Evolutionary conservation across 2,329 filamentous ascomycete genomes (phyloP).

Genomic region (Phyllosticta paracitricarpa): DNA sequence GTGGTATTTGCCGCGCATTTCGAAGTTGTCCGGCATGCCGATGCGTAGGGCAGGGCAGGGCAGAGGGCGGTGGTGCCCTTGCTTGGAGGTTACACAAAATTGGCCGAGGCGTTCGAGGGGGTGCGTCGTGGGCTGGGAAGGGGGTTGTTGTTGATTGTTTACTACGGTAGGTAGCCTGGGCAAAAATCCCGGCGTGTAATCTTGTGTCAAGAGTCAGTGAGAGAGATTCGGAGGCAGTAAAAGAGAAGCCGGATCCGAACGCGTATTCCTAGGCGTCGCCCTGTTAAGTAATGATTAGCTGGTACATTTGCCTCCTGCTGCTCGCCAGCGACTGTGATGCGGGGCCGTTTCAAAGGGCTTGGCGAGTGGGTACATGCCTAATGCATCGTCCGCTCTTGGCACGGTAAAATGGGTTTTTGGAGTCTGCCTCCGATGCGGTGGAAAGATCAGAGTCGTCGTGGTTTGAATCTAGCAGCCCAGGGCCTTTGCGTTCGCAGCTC

Average conservation of each 20-base stretch:
- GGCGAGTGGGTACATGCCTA: not conserved
- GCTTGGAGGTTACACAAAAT: not conserved
- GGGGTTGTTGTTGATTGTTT: not conserved
- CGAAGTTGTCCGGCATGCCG: slow-evolving; percentile 15
- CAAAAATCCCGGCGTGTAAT: not conserved
- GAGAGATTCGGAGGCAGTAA: not conserved
- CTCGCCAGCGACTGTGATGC: not conserved
- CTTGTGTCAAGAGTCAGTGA: not conserved
- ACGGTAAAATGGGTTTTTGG: not conserved
- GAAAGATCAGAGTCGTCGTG: not conserved
- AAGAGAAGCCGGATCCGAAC: not conserved
- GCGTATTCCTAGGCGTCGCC: not conserved
- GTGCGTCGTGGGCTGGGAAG: not conserved
- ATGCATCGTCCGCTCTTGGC: not conserved
- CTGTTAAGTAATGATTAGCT: not conserved
- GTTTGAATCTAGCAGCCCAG: not conserved
- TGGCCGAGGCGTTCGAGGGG: not conserved
- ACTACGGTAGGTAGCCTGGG: not conserved
- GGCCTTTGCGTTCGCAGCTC: not conserved
- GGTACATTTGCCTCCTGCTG: not conserved
- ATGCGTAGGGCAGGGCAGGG: not conserved
- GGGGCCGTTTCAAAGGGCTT: not conserved
- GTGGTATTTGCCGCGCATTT: slow-evolving; percentile 30
- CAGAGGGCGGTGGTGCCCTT: not conserved
- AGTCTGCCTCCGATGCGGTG: not conserved